These are phyloP conservation scores for Geum urbanum DNA, from an alignment of 306 rosid species.

Conservation along the genomic window DNA sequence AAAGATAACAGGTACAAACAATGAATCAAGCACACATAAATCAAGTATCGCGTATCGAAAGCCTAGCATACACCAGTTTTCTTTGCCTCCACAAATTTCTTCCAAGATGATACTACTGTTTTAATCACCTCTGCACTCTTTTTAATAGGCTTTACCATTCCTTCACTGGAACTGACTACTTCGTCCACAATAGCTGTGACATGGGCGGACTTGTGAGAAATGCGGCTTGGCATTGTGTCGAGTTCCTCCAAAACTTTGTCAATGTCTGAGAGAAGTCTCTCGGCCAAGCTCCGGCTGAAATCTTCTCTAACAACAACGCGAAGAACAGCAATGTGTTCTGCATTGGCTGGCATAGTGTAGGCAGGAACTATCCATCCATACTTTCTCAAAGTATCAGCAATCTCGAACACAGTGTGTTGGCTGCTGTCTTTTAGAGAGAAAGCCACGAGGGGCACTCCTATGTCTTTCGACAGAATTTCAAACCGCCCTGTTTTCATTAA, in stretches of 20 bases:
- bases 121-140: slow-evolving; percentile 43
- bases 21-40: neutral
- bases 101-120: slow-evolving; percentile 49
- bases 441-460: slow-evolving; percentile 80
- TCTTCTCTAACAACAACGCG: slow-evolving; percentile 90
- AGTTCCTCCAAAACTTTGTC: slow-evolving; percentile 51
- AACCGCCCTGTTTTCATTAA: slow-evolving; percentile 57
- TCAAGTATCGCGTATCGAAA: neutral
- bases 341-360: slow-evolving; percentile 76
- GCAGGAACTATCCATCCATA: slow-evolving; percentile 93
- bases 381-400: slow-evolving; percentile 58
- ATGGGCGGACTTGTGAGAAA: slow-evolving; percentile 36
- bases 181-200: slow-evolving; percentile 38
- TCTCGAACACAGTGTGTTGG: slow-evolving; percentile 66
- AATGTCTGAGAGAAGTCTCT: slow-evolving; percentile 68
- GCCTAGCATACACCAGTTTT: slow-evolving; percentile 64
- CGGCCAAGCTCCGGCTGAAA: slow-evolving; percentile 67
- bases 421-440: slow-evolving; percentile 74
- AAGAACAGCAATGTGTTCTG: slow-evolving; percentile 60
- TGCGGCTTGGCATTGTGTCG: slow-evolving; percentile 38
- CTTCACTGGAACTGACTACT: slow-evolving; percentile 14
- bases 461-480: slow-evolving; percentile 62
- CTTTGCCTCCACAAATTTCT: slow-evolving; percentile 40
- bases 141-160: slow-evolving; percentile 20
- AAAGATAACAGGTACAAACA: neutral